Conservation (phyloP, 257 asterid genomes). For the Solanum appendiculatum region DNA sequence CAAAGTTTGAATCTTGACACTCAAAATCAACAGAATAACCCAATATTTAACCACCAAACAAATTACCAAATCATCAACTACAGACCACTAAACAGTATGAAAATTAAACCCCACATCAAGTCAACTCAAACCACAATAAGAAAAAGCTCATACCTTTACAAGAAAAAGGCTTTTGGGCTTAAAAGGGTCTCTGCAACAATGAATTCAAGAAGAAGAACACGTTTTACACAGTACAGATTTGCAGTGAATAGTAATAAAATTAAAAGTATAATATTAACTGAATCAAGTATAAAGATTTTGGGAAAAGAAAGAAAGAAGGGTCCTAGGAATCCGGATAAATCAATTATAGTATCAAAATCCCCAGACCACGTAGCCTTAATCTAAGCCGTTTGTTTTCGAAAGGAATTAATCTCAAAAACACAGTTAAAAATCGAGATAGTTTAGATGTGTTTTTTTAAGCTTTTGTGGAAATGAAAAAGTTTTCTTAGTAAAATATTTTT, state of each 20-base stretch:
- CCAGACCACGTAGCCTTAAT: background rate
- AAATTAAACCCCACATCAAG: background rate
- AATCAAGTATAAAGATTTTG: background rate
- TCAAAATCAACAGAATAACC: background rate
- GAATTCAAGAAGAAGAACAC: background rate
- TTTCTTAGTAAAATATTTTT: too few species aligned
- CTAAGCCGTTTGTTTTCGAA: background rate
- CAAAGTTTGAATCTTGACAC: background rate
- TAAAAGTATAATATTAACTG: background rate
- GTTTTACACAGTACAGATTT: background rate
- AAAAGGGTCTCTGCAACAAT: background rate
- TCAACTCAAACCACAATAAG: background rate
- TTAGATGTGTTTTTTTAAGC: too few species aligned
- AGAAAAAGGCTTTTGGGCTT: background rate
- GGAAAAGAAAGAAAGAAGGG: background rate
- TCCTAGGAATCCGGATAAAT: background rate
- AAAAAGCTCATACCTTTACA: background rate
- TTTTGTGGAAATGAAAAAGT: too few species aligned
- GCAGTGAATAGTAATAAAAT: background rate
- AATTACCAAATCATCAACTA: background rate
- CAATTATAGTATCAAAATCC: background rate
- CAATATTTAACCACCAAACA: background rate
- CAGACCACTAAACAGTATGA: background rate
- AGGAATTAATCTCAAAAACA: fast-evolving
- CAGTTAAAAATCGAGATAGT: background rate